Percentiles rank a stretch among this genome's conserved stretches.
These are phyloP conservation scores for Botrytis tulipae DNA, from an alignment of 2,329 filamentous ascomycete genomes.

Conservation along the genomic window DNA sequence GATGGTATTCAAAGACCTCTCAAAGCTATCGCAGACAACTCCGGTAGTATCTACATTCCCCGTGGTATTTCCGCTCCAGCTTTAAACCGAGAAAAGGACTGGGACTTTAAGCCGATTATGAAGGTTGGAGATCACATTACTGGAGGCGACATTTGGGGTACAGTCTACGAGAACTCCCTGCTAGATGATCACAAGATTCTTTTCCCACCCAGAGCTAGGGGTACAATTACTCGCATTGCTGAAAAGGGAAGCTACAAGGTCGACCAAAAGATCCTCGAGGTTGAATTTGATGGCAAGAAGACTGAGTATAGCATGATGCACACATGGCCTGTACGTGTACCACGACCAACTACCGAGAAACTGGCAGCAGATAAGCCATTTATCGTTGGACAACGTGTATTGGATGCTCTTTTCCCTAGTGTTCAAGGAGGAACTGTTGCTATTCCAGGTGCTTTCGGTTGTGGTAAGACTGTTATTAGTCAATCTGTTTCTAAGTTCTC, in stretches of 20 bases:
- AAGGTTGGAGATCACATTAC: slow-evolving; percentile 98
- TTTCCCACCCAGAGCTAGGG: slow-evolving; percentile 82
- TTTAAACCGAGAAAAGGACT: slow-evolving; percentile 87
- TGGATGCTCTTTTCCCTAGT: slow-evolving; percentile 93
- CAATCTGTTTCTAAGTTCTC: slow-evolving; percentile 99
- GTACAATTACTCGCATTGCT: slow-evolving; percentile 88
- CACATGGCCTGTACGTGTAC: slow-evolving; percentile 94
- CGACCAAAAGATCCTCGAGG: slow-evolving; percentile 86
- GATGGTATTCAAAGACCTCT: slow-evolving; percentile 98
- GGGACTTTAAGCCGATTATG: slow-evolving; percentile 87
- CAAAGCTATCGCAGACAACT: slow-evolving; percentile 72
- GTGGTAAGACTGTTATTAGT: slow-evolving; percentile 98
- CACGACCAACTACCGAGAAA: slow-evolving; percentile 89
- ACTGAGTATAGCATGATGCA: slow-evolving; percentile 98
- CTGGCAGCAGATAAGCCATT: slow-evolving; percentile 86
- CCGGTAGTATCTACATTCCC: slow-evolving; percentile 94
- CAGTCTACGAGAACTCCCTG: slow-evolving; percentile 93
- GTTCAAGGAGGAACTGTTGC: slow-evolving; percentile 97
- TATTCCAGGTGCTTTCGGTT: slow-evolving; percentile 97
- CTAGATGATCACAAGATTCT: slow-evolving; percentile 91
- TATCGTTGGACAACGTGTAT: slow-evolving; percentile 92
- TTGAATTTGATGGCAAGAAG: slow-evolving; percentile 97
- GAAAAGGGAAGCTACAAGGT: slow-evolving; percentile 91
- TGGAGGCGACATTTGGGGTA: slow-evolving; percentile 93
- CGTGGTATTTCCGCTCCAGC: slow-evolving; percentile 86